Percentiles rank a stretch among this genome's conserved stretches.
Conservation (phyloP, 2,329 filamentous ascomycete genomes). For the Colletotrichum viniferum region DNA sequence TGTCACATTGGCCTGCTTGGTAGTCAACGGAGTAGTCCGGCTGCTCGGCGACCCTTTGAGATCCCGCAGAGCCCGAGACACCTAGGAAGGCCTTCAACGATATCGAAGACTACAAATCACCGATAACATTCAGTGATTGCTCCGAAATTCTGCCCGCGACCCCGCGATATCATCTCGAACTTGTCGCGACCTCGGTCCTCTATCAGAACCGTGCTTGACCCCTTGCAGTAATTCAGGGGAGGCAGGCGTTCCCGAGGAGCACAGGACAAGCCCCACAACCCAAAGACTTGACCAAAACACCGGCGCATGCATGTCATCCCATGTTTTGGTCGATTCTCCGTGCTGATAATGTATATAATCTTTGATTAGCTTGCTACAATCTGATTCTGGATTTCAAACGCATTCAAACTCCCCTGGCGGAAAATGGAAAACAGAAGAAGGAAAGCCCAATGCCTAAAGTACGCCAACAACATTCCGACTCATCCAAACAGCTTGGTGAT, state of each 20-base stretch:
- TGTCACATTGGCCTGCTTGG: background rate
- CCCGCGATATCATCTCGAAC: background rate
- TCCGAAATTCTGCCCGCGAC: background rate
- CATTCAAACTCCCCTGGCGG: background rate
- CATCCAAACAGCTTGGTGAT: conserved; percentile 25
- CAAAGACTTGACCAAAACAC: background rate
- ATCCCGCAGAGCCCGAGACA: background rate
- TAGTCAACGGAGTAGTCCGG: background rate
- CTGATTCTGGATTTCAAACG: background rate
- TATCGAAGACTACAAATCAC: background rate
- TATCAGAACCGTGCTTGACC: background rate
- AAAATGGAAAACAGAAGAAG: background rate
- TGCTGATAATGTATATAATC: background rate
- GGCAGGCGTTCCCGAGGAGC: background rate
- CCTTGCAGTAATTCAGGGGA: background rate
- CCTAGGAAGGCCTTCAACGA: background rate
- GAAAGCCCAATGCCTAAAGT: background rate
- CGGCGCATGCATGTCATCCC: background rate
- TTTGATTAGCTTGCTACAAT: background rate
- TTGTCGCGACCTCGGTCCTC: background rate
- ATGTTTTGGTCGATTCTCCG: background rate
- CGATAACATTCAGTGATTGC: background rate
- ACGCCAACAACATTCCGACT: background rate
- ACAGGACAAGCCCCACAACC: background rate
- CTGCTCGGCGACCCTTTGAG: background rate